Evolutionary conservation across 2,329 filamentous ascomycete species (phyloP), one percentile per base, ranked within the genome.

Genomic region (Diplocarpon mali): DNA sequence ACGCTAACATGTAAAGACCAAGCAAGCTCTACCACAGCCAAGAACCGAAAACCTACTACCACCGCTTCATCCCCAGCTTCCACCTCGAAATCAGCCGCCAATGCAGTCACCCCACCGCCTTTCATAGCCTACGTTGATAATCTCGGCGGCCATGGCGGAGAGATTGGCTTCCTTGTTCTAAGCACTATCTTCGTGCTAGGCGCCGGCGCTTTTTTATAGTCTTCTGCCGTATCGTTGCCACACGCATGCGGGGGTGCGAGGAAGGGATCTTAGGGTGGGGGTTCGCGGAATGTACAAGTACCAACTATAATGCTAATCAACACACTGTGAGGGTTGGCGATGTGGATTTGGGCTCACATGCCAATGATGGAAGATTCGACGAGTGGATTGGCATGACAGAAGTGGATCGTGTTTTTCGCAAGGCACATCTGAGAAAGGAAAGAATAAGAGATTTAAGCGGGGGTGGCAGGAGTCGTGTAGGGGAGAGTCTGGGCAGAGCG

Each of bases 201-300:
- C 7, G 6, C 16, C 10, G 40, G 20, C 8, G 15, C 32, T 42
- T 42, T 41, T 42, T 42, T 42, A 42, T 42, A 20, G n/a, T 42
- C 10, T 36, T 30, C 40, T 42, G 40, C 20, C n/a, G 40, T 9
- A 42, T 34, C n/a, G 8, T 29, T n/a, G 16, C 11, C 9, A 5
- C 36, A 3, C 17, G 13, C 2, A 13, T 20, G 15, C 16, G 20
- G 35, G 35, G 35, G 3, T 37, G 35, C 15, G 10, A 37, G 9
- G 16, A 20, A 13, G 35, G 35, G 13, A 37, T 14, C 13, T 14
- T 29, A 5, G 40, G 40, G 2, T 42, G 32, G 32, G 40, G 40
- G 17, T 42, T 35, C 9, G 40, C n/a, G 20, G 24, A 36, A 3
- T 40, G 29, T 27, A 27, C 11, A 15, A 40, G 12, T 40, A 40